A percentile compares a stretch with the other conserved stretches of the same genome.
phyloP scores from a whole-genome alignment of 2,329 filamentous ascomycete species.

The Orbilia blumenaviensis region DNA sequence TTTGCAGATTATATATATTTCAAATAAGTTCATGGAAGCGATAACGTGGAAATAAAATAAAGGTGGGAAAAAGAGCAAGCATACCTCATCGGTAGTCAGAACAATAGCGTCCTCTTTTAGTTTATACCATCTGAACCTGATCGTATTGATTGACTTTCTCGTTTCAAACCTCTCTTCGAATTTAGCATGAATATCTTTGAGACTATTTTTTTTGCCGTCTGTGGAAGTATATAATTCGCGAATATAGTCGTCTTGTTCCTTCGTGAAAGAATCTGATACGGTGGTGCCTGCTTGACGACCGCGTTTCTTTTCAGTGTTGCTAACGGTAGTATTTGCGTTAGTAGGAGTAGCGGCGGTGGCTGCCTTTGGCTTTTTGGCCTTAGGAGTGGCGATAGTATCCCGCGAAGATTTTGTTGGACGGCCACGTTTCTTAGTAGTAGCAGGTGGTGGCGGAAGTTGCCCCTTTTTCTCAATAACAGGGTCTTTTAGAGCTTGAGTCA shows the following conservation, averaged over 20 bases:
- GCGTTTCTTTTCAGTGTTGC: not conserved
- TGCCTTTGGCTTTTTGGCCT: constrained; percentile 30
- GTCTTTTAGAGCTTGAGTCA: too few species aligned
- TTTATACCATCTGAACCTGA: constrained; percentile 39
- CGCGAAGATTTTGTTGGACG: constrained; percentile 21
- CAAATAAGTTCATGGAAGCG: too few species aligned
- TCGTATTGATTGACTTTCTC: not conserved
- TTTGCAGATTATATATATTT: not conserved
- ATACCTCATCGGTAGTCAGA: constrained; percentile 18
- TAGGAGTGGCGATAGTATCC: not conserved
- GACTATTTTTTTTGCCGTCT: not conserved
- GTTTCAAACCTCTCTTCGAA: constrained; percentile 33
- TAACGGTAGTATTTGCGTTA: too few species aligned
- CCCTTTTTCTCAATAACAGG: too few species aligned
- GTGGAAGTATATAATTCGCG: constrained; percentile 8
- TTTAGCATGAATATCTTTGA: not conserved
- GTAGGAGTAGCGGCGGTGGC: not conserved
- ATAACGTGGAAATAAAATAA: not conserved
- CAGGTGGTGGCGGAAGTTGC: not conserved
- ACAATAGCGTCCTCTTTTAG: constrained; percentile 17
- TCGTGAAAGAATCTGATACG: not conserved
- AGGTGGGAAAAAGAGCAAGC: not conserved
- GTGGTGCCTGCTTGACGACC: not conserved
- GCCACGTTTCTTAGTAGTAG: constrained; percentile 17
- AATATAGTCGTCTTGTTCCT: constrained; percentile 32